Percentiles rank a stretch among this genome's conserved stretches.
Conservation (phyloP, 768 basidiomycete genomes). For the Hericium rajendrae region DNA sequence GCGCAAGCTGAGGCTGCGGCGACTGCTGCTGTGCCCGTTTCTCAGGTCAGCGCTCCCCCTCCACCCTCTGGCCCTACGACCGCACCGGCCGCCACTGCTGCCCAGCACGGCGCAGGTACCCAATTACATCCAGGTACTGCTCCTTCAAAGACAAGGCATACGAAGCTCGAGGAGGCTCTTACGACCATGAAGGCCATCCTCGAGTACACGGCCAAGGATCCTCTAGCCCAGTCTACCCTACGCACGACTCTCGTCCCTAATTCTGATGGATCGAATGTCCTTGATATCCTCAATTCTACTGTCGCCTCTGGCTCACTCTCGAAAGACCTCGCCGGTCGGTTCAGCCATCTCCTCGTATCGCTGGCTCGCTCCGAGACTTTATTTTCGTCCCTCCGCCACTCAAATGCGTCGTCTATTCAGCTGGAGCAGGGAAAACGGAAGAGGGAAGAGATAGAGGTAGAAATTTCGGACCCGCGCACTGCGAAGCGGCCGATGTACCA, state of each 20-base stretch:
- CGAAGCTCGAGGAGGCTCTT: conserved; percentile 50
- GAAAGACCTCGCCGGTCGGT: conserved; percentile 41
- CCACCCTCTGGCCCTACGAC: conserved; percentile 5
- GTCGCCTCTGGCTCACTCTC: conserved; percentile 38
- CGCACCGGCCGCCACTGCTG: conserved; percentile 1
- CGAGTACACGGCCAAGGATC: conserved; percentile 44
- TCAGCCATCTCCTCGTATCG: conserved; percentile 54
- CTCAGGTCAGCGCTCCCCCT: not conserved
- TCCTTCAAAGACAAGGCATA: conserved; percentile 15
- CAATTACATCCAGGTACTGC: not conserved
- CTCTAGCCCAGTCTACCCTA: conserved; percentile 45
- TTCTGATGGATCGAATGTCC: conserved; percentile 36
- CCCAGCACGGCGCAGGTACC: not conserved
- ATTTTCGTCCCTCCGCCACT: conserved; percentile 56
- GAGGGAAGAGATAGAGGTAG: conserved; percentile 34
- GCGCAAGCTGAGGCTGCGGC: conserved; percentile 38
- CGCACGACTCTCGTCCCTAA: conserved; percentile 41
- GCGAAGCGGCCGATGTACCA: conserved; percentile 14
- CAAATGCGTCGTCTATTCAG: conserved; percentile 50
- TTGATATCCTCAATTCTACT: conserved; percentile 45
- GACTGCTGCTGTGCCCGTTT: not conserved
- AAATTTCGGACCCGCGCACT: conserved; percentile 25
- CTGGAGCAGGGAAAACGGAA: conserved; percentile 72
- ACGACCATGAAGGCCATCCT: conserved; percentile 58
- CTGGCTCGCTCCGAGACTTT: conserved; percentile 57